Base-by-base conservation (phyloP, 179 eudicot species). In the Patellifolia procumbens region DNA sequence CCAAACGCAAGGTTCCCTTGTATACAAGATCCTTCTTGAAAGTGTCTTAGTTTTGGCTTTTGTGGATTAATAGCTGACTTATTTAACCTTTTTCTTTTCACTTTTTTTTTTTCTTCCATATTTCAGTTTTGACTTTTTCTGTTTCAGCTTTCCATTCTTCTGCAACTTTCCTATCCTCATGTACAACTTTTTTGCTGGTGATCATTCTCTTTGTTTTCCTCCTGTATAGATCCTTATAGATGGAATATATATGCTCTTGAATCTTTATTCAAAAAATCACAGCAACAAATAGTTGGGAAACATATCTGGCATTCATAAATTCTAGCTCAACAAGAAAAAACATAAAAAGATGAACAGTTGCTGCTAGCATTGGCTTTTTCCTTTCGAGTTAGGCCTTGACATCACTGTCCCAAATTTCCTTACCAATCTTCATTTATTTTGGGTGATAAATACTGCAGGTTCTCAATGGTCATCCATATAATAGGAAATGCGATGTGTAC, bases 401-500 rank as follows among this genome's bases (percentile, higher is more conserved):
- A 39, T 43, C 39, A 53, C 16, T 24, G 15, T 31, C 5, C 37
- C 62, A 59, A 28, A 67, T 42, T 65, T 53, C 34, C 51, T 61
- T 65, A 6, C 22, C 56, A 74, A 61, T 34, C 42, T 68, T 28
- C 42, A 8, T 19, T 74, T 61, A 17, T 31, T 68, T 51, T 34
- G 43, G 9, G 34, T 26, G 73, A 32, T 62, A 46, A 69, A 62
- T 55, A 55, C n/a, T 71, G 63, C 74, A 82, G 88, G 88, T 85
- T 61, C 82, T 85, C 51, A 80, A 85, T 34, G 88, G 88, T 11
- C 81, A 69, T 72, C 66, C 86, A 56, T 85, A 85, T 62, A 80
- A 85, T 74, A 80, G 82, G 74, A 85, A 85, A 74, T 83, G 84
- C 48, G 86, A 85, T 45, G 88, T 85, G 45, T 85, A 83, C 76